These are phyloP conservation scores for Phytophthora idaei DNA, from an alignment of 352 stramenopile genomes.

Conservation along the genomic window DNA sequence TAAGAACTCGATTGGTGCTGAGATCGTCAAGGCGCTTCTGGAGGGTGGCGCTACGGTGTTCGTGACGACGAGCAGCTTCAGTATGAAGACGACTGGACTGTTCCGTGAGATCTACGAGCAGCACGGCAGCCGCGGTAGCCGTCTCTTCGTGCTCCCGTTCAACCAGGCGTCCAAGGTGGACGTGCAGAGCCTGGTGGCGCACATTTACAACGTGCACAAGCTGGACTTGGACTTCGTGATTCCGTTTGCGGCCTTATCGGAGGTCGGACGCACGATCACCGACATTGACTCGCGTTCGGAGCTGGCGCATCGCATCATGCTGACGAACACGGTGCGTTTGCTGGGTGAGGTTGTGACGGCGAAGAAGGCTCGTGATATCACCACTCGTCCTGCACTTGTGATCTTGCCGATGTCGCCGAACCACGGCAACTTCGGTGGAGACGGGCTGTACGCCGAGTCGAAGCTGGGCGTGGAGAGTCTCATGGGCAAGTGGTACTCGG, in stretches of 20 bases:
- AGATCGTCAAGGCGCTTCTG: constrained; percentile 87
- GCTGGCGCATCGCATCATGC: constrained; percentile 87
- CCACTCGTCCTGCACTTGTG: constrained; percentile 77
- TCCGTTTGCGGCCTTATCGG: constrained; percentile 86
- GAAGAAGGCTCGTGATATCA: constrained; percentile 76
- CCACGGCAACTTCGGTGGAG: constrained; percentile 86
- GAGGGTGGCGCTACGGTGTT: constrained; percentile 88
- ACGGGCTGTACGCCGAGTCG: constrained; percentile 89
- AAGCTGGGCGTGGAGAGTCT: constrained; percentile 89
- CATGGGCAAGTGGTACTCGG: constrained; percentile 87
- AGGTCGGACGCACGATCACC: constrained; percentile 77
- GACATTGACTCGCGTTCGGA: constrained; percentile 84
- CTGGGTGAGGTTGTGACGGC: constrained; percentile 77
- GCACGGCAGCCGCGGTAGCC: constrained; percentile 80
- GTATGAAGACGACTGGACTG: constrained; percentile 47
- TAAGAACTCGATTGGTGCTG: constrained; percentile 83
- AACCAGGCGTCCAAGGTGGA: constrained; percentile 88
- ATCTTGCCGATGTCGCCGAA: constrained; percentile 88
- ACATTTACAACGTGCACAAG: constrained; percentile 86
- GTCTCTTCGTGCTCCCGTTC: constrained; percentile 82
- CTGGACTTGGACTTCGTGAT: constrained; percentile 89
- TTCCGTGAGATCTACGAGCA: constrained; percentile 89
- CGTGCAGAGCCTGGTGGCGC: constrained; percentile 65
- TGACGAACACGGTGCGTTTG: constrained; percentile 87
- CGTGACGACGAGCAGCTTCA: constrained; percentile 85